phyloP scores from a whole-genome alignment of 495 filamentous ascomycete genomes.

The Lasiosphaeria hispida region DNA sequence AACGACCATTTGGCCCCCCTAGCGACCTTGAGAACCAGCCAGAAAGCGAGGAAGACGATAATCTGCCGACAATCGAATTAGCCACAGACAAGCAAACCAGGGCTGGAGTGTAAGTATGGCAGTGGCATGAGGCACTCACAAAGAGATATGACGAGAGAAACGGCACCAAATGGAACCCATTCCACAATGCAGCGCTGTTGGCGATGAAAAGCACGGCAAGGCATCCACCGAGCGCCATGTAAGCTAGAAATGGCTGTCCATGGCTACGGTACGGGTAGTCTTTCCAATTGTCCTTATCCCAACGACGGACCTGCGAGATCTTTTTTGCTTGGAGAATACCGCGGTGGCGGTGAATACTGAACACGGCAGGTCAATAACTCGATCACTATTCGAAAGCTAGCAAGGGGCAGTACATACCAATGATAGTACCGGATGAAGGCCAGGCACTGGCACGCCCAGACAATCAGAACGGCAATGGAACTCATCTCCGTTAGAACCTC shows the following conservation, averaged over 20 bases:
- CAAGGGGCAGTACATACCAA: constrained; percentile 24
- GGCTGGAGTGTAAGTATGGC: too few species aligned
- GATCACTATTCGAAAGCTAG: neutral
- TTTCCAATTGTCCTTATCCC: constrained; percentile 24
- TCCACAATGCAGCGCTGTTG: constrained; percentile 43
- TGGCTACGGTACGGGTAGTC: constrained; percentile 45
- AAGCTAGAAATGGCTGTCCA: constrained; percentile 41
- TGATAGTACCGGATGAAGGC: constrained; percentile 44
- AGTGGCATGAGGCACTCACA: constrained; percentile 21
- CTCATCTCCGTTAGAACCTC: constrained; percentile 32
- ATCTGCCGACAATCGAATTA: constrained; percentile 15
- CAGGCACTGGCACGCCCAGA: constrained; percentile 43
- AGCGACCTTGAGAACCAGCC: constrained; percentile 31
- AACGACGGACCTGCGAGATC: constrained; percentile 34
- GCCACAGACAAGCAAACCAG: too few species aligned
- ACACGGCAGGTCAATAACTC: constrained; percentile 12
- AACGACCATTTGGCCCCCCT: constrained; percentile 27
- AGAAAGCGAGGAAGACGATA: constrained; percentile 32
- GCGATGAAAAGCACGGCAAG: constrained; percentile 37
- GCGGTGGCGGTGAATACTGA: constrained; percentile 32
- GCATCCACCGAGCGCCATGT: constrained; percentile 38
- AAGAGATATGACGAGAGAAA: constrained; percentile 42
- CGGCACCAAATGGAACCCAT: constrained; percentile 26
- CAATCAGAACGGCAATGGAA: constrained; percentile 35
- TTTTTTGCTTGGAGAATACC: constrained; percentile 24